Base-by-base conservation (phyloP, 2,329 filamentous ascomycete genomes). In the Botryotinia calthae region DNA sequence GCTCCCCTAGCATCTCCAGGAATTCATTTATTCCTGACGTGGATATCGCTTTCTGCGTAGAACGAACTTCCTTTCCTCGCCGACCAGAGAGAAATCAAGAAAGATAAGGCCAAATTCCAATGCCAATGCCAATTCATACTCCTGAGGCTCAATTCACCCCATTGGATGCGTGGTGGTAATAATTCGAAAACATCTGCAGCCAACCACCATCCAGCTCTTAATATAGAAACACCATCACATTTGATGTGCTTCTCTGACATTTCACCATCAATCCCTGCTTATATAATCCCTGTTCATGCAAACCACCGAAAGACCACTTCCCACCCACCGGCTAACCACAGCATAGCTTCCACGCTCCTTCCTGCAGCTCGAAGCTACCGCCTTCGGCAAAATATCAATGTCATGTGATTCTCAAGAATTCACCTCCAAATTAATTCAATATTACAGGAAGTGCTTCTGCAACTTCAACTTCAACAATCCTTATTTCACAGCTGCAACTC, bases 331-430 rank as follows among this genome's bases (percentile, higher is more conserved):
- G 63, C 22, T 65, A 51, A 65, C 22, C 5, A 34, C 63, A 65
- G 22, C 12, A 54, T n/a, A 48, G 46, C 46, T 37, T 37, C 37
- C 37, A 37, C 37, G 37, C 37, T 54, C 25, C 10, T 66, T 62
- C 59, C 59, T 63, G 61, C 61, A 63, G 37, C 61, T 54, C 37
- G 1, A 70, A 34, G 18, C 37, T 20, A 69, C 66, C 66, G 56
- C 51, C 22, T 70, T 56, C 18, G 56, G 54, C 67, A 62, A 62
- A 62, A 70, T 54, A 34, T 12, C 7, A n/a, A 2, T 20, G 46
- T 70, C 67, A 67, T 67, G 64, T 67, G 64, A 67, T 54, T 37
- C 28, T 42, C 64, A 42, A 40, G 25, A 31, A 67, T 67, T 66
- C 64, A 67, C 34, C 37, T 40, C 44, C 31, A 37, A 51, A 56